These are phyloP conservation scores for Ceriops decandra DNA, from an alignment of 345 rosid genomes.

Conservation along the genomic window DNA sequence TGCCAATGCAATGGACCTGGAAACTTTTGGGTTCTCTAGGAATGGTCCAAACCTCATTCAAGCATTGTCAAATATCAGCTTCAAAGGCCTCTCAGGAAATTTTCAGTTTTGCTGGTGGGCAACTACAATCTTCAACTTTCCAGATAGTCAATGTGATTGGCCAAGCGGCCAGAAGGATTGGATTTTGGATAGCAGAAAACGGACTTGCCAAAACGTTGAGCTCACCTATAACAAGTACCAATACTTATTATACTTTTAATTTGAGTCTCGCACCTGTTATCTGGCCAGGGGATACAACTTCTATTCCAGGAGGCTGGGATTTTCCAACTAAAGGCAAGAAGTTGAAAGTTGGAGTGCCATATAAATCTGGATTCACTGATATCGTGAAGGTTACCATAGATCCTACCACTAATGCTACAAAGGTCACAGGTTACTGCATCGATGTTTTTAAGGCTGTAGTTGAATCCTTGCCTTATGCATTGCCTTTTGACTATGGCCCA, in stretches of 20 bases:
- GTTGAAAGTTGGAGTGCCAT: constrained; percentile 46
- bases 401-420: not conserved
- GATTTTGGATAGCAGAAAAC: constrained; percentile 44
- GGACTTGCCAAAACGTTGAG: constrained; percentile 32
- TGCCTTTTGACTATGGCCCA: constrained; percentile 36
- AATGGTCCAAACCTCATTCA: constrained; percentile 38
- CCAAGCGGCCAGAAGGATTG: constrained; percentile 26
- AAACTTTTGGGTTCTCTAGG: constrained; percentile 35
- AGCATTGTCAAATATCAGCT: constrained; percentile 26
- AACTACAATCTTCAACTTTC: constrained; percentile 31
- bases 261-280: constrained; percentile 24
- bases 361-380: constrained; percentile 28
- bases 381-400: constrained; percentile 39
- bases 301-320: constrained; percentile 45
- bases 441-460: constrained; percentile 45
- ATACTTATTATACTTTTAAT: constrained; percentile 22
- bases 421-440: constrained; percentile 36
- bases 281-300: constrained; percentile 40
- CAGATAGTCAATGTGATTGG: constrained; percentile 42
- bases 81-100: constrained; percentile 41
- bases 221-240: not conserved
- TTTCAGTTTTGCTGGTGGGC: constrained; percentile 31
- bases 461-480: constrained; percentile 36
- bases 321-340: constrained; percentile 42
- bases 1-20: constrained; percentile 31